Evolutionary conservation across 2,329 filamentous ascomycete genomes (phyloP).

Genomic region (Botrytis fabae): DNA sequence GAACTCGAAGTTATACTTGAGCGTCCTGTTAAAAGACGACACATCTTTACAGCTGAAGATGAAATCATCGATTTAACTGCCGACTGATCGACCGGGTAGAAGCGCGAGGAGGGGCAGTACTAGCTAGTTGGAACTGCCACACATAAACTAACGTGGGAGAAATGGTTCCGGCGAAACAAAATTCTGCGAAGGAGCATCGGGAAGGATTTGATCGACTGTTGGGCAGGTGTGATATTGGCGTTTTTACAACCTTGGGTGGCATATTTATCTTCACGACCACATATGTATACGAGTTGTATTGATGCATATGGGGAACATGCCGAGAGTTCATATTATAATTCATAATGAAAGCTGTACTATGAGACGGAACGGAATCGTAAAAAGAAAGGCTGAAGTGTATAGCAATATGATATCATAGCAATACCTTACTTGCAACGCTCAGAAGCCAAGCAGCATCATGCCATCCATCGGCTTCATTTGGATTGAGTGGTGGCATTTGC

Average conservation of each 20-base stretch:
- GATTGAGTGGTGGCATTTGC: constrained; percentile 50
- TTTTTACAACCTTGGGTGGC: background rate
- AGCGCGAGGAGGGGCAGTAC: background rate
- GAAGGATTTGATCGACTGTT: background rate
- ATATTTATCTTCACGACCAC: background rate
- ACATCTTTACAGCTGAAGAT: constrained; percentile 18
- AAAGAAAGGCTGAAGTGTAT: background rate
- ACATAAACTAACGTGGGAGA: background rate
- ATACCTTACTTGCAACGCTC: constrained; percentile 53
- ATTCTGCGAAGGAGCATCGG: background rate
- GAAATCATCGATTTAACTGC: constrained; percentile 18
- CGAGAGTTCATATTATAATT: constrained; percentile 15
- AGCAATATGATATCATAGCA: constrained; percentile 27
- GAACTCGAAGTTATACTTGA: constrained; percentile 18
- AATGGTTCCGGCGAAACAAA: background rate
- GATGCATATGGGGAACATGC: background rate
- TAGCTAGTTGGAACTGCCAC: background rate
- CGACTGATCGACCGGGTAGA: background rate
- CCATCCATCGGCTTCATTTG: constrained; percentile 60
- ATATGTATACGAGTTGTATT: constrained; percentile 5
- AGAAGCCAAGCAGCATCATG: constrained; percentile 68
- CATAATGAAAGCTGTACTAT: constrained; percentile 16
- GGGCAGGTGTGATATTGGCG: background rate
- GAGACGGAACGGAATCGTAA: background rate
- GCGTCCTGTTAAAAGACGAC: constrained; percentile 23